phyloP scores from a whole-genome alignment of 306 rosid genomes.

The Citrullus mucosospermus region DNA sequence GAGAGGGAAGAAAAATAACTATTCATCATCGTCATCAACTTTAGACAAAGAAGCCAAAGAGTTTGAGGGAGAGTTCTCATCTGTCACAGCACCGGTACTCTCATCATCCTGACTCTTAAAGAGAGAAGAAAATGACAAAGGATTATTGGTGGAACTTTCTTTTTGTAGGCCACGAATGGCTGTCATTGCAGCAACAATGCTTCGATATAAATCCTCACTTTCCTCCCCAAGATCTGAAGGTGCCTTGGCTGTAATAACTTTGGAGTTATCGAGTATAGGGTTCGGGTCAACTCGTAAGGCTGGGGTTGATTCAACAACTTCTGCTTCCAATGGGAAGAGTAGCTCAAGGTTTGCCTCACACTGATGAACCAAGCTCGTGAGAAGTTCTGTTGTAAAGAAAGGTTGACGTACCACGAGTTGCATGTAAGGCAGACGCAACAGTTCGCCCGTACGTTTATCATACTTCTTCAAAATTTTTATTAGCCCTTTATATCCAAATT shows the following conservation, averaged over 20 bases:
- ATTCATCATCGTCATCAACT: slow-evolving; percentile 17
- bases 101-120: slow-evolving; percentile 51
- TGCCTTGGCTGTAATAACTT: slow-evolving; percentile 13
- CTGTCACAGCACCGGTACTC: slow-evolving; percentile 61
- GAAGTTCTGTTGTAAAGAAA: slow-evolving; percentile 69
- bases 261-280: slow-evolving; percentile 10
- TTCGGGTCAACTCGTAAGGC: slow-evolving; percentile 17
- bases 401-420: slow-evolving; percentile 79
- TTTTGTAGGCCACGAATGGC: slow-evolving; percentile 75
- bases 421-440: slow-evolving; percentile 65
- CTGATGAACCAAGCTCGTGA: slow-evolving; percentile 65
- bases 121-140: slow-evolving; percentile 67
- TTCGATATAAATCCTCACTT: slow-evolving; percentile 43
- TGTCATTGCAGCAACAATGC: slow-evolving; percentile 84
- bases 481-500: slow-evolving; percentile 42
- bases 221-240: slow-evolving; percentile 56
- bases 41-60: slow-evolving; percentile 37
- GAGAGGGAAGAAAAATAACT: slow-evolving; percentile 13
- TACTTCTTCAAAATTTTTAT: slow-evolving; percentile 87
- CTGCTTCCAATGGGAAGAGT: slow-evolving; percentile 81
- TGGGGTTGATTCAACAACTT: slow-evolving; percentile 56
- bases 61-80: slow-evolving; percentile 60
- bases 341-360: slow-evolving; percentile 90
- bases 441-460: slow-evolving; percentile 81
- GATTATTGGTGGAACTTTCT: slow-evolving; percentile 77